Base-by-base conservation (phyloP, 352 stramenopile species). In the Pythium brachiatum region DNA sequence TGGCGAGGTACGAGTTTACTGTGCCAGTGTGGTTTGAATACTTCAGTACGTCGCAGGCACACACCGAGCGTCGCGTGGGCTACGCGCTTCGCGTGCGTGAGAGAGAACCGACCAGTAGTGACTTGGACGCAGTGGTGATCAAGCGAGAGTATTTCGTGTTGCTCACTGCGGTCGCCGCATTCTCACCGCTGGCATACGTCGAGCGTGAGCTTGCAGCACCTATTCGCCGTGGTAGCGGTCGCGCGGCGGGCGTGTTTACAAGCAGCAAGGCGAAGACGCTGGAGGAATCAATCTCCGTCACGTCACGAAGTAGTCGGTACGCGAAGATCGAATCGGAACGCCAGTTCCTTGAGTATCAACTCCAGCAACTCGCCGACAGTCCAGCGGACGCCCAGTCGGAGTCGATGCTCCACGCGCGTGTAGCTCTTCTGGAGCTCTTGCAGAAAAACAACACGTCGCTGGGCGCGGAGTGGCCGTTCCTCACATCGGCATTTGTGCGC, bases 1-100 rank as follows among this genome's bases (percentile, higher is more conserved):
- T 87, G 1, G 32, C 51, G 0, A 48, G 39, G 32, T 86, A 71
- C 50, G 68, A 73, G 11, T 74, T 88, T 27, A 68, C 32, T 6
- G 55, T 85, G 8, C 71, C 71, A 2, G 64, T 63, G 7, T 88
- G 79, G 79, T 72, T 88, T 38, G 79, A 88, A 57, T 88, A 88
- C 58, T 75, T 81, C 25, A 82, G 74, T 51, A 75, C 57, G 20
- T 76, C 71, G 0, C 50, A 29, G 16, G 65, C 69, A 3, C 68
- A 74, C 50, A 57, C 63, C 3, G 70, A 86, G 38, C 66, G 76
- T n/a, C 77, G 76, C 25, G 75, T 86, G 1, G 79, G 68, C 0
- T 88, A 88, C 39, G 70, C 72, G 0, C 27, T 88, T 51, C 67
- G 69, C 1, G 66, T 88, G 2, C 64, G 64, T 8, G 68, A 78